These are phyloP conservation scores for Puya raimondii DNA, from an alignment of 176 grass and related monocot species.

Conservation along the genomic window DNA sequence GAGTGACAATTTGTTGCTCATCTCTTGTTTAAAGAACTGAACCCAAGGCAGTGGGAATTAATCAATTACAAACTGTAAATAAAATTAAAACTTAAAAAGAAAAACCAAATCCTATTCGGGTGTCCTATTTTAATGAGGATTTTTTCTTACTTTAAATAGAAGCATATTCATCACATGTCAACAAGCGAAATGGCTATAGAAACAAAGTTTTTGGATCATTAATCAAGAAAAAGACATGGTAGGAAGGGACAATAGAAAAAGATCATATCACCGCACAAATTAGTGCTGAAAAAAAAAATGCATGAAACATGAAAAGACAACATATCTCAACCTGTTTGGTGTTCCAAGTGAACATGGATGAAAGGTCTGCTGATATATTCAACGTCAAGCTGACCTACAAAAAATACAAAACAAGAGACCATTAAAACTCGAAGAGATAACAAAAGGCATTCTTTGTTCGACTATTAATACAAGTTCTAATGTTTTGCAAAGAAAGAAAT, in stretches of 20 bases:
- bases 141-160: background rate
- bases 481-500: too few species aligned
- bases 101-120: too few species aligned
- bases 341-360: slow-evolving; percentile 97
- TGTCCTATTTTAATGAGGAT: too few species aligned
- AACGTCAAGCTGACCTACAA: slow-evolving; percentile 89
- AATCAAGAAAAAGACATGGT: background rate
- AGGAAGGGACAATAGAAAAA: background rate
- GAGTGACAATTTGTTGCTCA: too few species aligned
- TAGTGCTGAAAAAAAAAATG: slow-evolving; percentile 3
- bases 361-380: slow-evolving; percentile 88
- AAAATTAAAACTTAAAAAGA: too few species aligned
- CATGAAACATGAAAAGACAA: background rate
- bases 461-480: background rate
- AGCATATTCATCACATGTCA: background rate
- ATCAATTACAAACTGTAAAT: too few species aligned
- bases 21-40: too few species aligned
- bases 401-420: slow-evolving; percentile 3
- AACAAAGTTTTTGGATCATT: background rate
- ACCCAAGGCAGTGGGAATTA: too few species aligned
- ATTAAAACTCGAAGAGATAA: background rate
- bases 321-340: slow-evolving; percentile 70
- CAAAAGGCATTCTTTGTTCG: background rate
- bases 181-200: background rate
- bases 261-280: background rate